Percentiles rank a stretch among this genome's conserved stretches.
phyloP scores from a whole-genome alignment of 371 early-diverging fungal genomes.

The Apophysomyces trapeziformis region DNA sequence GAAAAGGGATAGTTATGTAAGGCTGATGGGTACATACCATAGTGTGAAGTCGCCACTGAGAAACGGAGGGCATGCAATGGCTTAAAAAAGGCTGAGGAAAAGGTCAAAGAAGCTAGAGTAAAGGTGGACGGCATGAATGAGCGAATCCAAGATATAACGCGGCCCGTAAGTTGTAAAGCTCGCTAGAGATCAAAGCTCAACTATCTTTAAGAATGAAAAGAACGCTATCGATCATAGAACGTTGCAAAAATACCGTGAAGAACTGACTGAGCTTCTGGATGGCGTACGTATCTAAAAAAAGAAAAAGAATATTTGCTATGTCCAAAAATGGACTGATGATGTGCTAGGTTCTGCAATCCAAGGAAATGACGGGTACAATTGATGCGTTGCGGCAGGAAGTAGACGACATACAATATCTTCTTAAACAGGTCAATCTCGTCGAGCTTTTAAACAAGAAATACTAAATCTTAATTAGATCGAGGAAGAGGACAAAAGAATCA shows the following conservation, averaged over 20 bases:
- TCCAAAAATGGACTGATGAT: background rate
- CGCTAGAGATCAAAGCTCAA: background rate
- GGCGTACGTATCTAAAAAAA: constrained; percentile 20
- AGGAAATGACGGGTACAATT: constrained; percentile 12
- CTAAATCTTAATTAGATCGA: background rate
- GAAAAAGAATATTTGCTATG: too few relatives aligned
- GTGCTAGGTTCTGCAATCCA: constrained; percentile 20
- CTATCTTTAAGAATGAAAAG: constrained; percentile 38
- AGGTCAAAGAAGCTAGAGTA: constrained; percentile 28
- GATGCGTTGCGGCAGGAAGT: constrained; percentile 17
- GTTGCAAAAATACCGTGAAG: constrained; percentile 50
- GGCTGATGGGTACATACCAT: background rate
- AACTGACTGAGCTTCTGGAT: constrained; percentile 41
- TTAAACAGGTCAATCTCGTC: constrained; percentile 18
- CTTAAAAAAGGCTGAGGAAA: constrained; percentile 30
- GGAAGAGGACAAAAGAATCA: constrained; percentile 23
- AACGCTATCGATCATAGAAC: constrained; percentile 43
- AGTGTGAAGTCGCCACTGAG: constrained; percentile 43
- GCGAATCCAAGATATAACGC: constrained; percentile 27
- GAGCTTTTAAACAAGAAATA: background rate
- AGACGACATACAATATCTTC: background rate
- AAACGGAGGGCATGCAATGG: constrained; percentile 29
- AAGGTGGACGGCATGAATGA: constrained; percentile 21
- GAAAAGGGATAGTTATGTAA: constrained; percentile 1
- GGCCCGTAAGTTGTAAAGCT: constrained; percentile 19